Percentiles rank a stretch among this genome's conserved stretches.
These are phyloP conservation scores for Microsporum audouinii DNA, from an alignment of 2,329 filamentous ascomycete genomes.

Conservation along the genomic window DNA sequence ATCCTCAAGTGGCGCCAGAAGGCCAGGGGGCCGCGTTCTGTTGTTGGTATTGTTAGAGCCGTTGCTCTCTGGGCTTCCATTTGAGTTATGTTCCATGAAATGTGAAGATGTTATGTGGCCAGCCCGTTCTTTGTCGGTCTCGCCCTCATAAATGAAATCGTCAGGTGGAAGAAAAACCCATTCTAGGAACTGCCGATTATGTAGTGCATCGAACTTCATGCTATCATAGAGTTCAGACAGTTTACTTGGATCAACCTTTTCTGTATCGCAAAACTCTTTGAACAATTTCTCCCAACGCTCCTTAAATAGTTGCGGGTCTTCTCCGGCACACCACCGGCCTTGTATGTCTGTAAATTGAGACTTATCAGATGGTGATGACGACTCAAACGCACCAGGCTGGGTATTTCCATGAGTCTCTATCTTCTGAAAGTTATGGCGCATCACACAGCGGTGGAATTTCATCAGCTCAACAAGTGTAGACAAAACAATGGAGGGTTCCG, in stretches of 20 bases:
- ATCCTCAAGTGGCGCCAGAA: slow-evolving; percentile 40
- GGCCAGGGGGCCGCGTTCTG: slow-evolving; percentile 26
- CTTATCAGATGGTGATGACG: slow-evolving; percentile 21
- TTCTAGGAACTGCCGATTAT: slow-evolving; percentile 91
- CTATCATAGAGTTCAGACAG: slow-evolving; percentile 97
- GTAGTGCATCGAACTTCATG: slow-evolving; percentile 97
- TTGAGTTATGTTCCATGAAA: slow-evolving; percentile 15
- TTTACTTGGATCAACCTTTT: slow-evolving; percentile 98
- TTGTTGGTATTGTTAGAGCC: slow-evolving; percentile 15
- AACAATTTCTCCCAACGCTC: slow-evolving; percentile 99
- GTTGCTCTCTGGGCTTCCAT: not conserved
- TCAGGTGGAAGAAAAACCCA: slow-evolving; percentile 91
- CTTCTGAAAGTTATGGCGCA: slow-evolving; percentile 85
- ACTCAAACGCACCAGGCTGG: slow-evolving; percentile 11
- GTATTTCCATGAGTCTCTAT: slow-evolving; percentile 41
- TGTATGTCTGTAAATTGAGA: slow-evolving; percentile 63
- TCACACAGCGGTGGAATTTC: slow-evolving; percentile 91
- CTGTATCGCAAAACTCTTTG: slow-evolving; percentile 86
- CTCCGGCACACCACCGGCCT: slow-evolving; percentile 87
- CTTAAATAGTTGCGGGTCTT: slow-evolving; percentile 87
- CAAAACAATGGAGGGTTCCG: slow-evolving; percentile 87
- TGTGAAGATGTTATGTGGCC: not conserved
- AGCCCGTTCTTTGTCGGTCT: slow-evolving; percentile 33
- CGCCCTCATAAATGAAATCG: slow-evolving; percentile 59
- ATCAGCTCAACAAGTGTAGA: slow-evolving; percentile 87